Base-by-base conservation (phyloP, 2,329 filamentous ascomycete genomes). In the Paecilomyces fulvus region DNA sequence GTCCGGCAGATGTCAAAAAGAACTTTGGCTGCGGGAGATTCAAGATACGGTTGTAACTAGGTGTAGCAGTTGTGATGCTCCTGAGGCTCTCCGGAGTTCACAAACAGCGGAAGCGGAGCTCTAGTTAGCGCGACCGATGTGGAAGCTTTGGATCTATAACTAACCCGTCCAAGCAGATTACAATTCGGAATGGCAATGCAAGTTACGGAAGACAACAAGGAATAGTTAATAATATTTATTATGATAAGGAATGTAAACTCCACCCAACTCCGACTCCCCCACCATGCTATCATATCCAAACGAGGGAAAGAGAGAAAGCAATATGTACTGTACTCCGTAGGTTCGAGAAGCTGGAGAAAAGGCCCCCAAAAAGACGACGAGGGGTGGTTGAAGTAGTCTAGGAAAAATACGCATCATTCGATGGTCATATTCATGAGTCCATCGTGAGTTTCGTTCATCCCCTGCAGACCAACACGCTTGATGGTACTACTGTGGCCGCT, bases 381-480 rank as follows among this genome's bases (percentile, higher is more conserved):
- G n/a, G 12, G 25, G 48, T 28, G 3, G 21, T 49, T 12, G 4
- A 49, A 21, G 31, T 33, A 49, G 17, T 49, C 10, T 21, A 49
- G 5, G 4, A 33, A 12, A 12, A 33, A 28, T 37, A 30, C 8
- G 23, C 52, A 25, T 74, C 76, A 96, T 71, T 96, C 92, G 66
- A 96, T 96, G 72, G 89, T 96, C 89, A 97, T 94, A 65, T 92
- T 91, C 87, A 96, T 96, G 61, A 96, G 80, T 1, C 91, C 89
- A 70, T 96, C 92, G 69, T 90, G 90, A n/a, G 92, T 92, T 73
- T 96, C 92, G 17, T 84, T 88, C 92, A 97, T 96, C 1, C 92
- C 90, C 73, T 96, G 92, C 63, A 95, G 81, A 8, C 90, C 90
- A 12, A 95, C 79, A 31, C 89, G 60, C 78, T 86, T 81, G 30